Evolutionary conservation across 192 early-diverging fungal genomes (phyloP).

Genomic region (Phlyctochytrium planicorne): DNA sequence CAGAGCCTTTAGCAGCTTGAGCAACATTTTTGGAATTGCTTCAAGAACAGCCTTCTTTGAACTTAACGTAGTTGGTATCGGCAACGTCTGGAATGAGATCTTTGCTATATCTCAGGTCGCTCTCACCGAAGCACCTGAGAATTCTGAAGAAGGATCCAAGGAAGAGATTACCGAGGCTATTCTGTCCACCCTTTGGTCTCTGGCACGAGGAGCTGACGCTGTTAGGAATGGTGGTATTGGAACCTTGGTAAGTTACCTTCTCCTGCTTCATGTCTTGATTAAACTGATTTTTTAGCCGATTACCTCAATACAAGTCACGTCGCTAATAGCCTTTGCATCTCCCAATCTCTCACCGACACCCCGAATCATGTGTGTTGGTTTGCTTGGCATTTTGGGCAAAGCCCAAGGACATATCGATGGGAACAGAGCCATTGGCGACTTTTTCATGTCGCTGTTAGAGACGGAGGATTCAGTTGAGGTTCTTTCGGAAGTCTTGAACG

Average conservation of each 20-base stretch:
- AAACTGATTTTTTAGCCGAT: slow-evolving; percentile 45
- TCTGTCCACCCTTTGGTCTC: slow-evolving; percentile 75
- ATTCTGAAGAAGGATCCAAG: slow-evolving; percentile 1
- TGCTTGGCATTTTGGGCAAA: slow-evolving; percentile 71
- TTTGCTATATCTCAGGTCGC: slow-evolving; percentile 43
- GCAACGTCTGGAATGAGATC: slow-evolving; percentile 24
- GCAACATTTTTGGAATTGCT: too few species aligned
- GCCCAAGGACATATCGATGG: background rate
- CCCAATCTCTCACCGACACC: slow-evolving; percentile 31
- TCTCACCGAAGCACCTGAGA: slow-evolving; percentile 44
- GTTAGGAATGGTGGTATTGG: slow-evolving; percentile 15
- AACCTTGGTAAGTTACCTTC: slow-evolving; percentile 8
- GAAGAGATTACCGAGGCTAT: slow-evolving; percentile 54
- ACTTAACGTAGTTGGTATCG: too few species aligned
- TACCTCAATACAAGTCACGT: slow-evolving; percentile 44
- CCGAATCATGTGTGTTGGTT: slow-evolving; percentile 68
- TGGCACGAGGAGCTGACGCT: slow-evolving; percentile 65
- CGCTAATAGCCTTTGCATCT: slow-evolving; percentile 38
- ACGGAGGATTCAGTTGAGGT: slow-evolving; percentile 28
- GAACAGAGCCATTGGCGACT: slow-evolving; percentile 16
- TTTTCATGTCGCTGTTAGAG: slow-evolving; percentile 8
- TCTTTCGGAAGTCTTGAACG: slow-evolving; percentile 73
- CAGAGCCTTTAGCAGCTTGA: too few species aligned
- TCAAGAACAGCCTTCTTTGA: too few species aligned
- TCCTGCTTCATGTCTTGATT: background rate